Evolutionary conservation across 768 basidiomycete genomes (phyloP).

Genomic region (Hypholoma fasciculare): DNA sequence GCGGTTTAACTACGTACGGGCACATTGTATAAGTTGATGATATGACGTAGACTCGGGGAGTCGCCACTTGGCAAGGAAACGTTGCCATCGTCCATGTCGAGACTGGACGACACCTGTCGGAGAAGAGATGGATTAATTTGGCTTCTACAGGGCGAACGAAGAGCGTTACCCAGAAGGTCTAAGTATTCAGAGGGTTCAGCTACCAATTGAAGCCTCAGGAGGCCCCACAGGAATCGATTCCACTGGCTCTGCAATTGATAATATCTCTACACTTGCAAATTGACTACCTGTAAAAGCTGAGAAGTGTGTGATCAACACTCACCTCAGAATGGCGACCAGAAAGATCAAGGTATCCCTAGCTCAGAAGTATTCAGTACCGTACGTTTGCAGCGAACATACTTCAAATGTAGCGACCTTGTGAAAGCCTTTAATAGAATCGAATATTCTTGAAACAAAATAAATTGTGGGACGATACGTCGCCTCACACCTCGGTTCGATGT

Average conservation of each 20-base stretch:
- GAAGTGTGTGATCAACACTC: background rate
- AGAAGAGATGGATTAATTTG: background rate
- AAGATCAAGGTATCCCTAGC: constrained; percentile 22
- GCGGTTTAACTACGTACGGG: constrained; percentile 13
- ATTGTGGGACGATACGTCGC: constrained; percentile 13
- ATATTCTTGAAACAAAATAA: constrained; percentile 19
- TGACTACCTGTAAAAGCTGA: background rate
- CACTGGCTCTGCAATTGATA: constrained; percentile 21
- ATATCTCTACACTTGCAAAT: constrained; percentile 16
- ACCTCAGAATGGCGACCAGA: constrained; percentile 24
- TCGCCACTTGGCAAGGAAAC: constrained; percentile 23
- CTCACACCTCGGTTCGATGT: background rate
- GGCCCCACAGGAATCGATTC: constrained; percentile 19
- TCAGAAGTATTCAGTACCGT: background rate
- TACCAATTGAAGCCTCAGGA: constrained; percentile 16
- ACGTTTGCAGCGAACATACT: background rate
- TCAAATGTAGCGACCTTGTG: constrained; percentile 16
- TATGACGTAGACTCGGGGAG: constrained; percentile 18
- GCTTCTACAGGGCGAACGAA: background rate
- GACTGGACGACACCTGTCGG: background rate
- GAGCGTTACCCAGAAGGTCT: constrained; percentile 2
- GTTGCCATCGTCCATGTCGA: constrained; percentile 15
- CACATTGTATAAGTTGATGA: constrained; percentile 16
- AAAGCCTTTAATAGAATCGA: constrained; percentile 22
- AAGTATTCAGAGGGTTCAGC: constrained; percentile 3